Evolutionary conservation across 2,329 filamentous ascomycete species (phyloP).

Genomic region (Geosmithia morbida): DNA sequence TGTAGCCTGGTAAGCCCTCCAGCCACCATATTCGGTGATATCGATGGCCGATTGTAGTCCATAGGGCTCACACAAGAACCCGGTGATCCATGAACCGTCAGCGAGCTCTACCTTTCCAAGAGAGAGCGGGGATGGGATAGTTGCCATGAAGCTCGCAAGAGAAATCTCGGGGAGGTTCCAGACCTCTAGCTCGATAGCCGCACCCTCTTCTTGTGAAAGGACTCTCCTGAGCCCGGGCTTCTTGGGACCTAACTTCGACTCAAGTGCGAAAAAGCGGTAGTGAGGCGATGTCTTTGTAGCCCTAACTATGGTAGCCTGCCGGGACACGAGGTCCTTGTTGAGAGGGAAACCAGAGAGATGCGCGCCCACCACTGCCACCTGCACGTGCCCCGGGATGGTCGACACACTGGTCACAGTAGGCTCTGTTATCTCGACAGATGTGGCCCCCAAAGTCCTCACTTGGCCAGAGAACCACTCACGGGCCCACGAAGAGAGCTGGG

Average conservation of each 20-base stretch:
- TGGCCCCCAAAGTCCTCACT: constrained; percentile 12
- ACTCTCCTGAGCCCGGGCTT: constrained; percentile 18
- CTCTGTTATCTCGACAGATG: constrained; percentile 5
- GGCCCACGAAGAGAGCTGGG: constrained; percentile 13
- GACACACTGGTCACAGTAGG: neutral
- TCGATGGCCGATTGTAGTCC: constrained; percentile 15
- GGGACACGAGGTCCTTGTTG: constrained; percentile 16
- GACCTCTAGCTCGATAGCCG: constrained; percentile 17
- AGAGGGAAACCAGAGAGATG: constrained; percentile 18
- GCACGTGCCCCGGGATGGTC: neutral
- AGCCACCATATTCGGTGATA: constrained; percentile 15
- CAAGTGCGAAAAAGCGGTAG: constrained; percentile 16
- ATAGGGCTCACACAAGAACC: constrained; percentile 21
- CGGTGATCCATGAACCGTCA: constrained; percentile 17
- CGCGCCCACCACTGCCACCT: constrained; percentile 18
- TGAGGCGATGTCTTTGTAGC: constrained; percentile 12
- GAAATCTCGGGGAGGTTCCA: constrained; percentile 16
- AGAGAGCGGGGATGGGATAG: constrained; percentile 16
- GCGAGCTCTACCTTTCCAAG: constrained; percentile 19
- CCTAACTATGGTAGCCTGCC: constrained; percentile 11
- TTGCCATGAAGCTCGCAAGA: constrained; percentile 16
- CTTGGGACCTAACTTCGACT: constrained; percentile 5
- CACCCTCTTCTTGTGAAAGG: constrained; percentile 6
- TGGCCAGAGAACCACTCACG: constrained; percentile 11
- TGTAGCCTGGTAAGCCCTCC: constrained; percentile 12